phyloP scores from a whole-genome alignment of 1,284 basidiomycete species.

The Sutorius eximius region DNA sequence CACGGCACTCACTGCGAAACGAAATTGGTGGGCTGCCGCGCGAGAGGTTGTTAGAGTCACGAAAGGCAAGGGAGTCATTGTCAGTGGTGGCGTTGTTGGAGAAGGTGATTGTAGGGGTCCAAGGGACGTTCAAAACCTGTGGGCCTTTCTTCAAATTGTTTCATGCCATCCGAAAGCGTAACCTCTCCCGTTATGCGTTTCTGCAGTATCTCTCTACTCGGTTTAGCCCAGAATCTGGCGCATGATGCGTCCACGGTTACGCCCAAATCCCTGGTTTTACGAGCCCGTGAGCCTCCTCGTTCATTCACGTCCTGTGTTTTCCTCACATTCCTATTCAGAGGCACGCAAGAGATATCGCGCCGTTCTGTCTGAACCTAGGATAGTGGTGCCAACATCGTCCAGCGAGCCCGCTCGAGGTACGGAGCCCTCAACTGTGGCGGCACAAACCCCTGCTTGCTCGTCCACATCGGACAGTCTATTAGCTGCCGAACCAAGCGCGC shows the following conservation, averaged over 20 bases:
- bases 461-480: not conserved
- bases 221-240: conserved; percentile 63
- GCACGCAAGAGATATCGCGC: conserved; percentile 65
- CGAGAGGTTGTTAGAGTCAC: conserved; percentile 73
- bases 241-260: conserved; percentile 60
- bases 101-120: conserved; percentile 66
- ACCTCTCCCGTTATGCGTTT: not conserved
- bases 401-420: not conserved
- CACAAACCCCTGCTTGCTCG: not conserved
- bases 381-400: conserved; percentile 50
- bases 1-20: conserved; percentile 53
- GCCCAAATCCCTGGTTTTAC: conserved; percentile 65
- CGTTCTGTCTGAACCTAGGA: conserved; percentile 66
- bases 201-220: conserved; percentile 61
- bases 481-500: not conserved
- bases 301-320: not conserved
- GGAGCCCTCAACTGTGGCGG: not conserved
- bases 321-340: conserved; percentile 35
- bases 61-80: conserved; percentile 70
- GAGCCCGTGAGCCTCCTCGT: conserved; percentile 60
- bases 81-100: conserved; percentile 61
- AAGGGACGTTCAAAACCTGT: conserved; percentile 74
- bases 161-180: not conserved
- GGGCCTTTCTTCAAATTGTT: conserved; percentile 23
- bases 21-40: conserved; percentile 82